These are phyloP conservation scores for Debaryomycetaceae sp. DNA, from an alignment of 1,139 yeast species.

Conservation along the genomic window DNA sequence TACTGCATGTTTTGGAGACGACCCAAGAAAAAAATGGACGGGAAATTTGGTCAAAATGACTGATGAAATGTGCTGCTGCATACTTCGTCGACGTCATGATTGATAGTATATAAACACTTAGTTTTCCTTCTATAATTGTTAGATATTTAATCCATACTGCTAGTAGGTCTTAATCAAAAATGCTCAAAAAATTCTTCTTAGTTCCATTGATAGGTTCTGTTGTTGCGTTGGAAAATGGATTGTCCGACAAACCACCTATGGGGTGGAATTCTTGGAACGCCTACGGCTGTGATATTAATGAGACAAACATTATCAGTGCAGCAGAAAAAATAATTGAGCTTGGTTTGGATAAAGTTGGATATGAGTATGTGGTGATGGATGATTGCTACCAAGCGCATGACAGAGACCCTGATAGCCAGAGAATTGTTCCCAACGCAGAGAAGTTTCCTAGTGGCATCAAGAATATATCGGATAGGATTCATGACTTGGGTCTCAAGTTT, in stretches of 20 bases:
- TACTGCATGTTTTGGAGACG: too few relatives aligned
- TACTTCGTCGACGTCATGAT: too few relatives aligned
- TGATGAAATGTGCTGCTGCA: too few relatives aligned
- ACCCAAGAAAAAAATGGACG: too few relatives aligned
- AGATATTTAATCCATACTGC: too few relatives aligned
- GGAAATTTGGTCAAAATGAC: too few relatives aligned
- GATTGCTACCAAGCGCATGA: slow-evolving; percentile 19
- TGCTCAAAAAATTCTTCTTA: too few relatives aligned
- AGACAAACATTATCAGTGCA: slow-evolving; percentile 13
- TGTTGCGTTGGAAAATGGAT: slow-evolving; percentile 8
- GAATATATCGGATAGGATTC: slow-evolving; percentile 16
- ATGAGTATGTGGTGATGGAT: slow-evolving; percentile 22
- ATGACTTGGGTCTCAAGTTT: slow-evolving; percentile 17
- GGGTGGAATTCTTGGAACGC: slow-evolving; percentile 28
- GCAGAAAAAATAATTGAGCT: slow-evolving; percentile 15
- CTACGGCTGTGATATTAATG: slow-evolving; percentile 21
- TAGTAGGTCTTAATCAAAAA: too few relatives aligned
- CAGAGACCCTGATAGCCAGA: slow-evolving; percentile 5
- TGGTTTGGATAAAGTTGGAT: slow-evolving; percentile 20
- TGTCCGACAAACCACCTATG: slow-evolving; percentile 20
- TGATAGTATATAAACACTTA: not conserved
- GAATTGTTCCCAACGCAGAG: slow-evolving; percentile 10
- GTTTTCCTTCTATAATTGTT: too few relatives aligned
- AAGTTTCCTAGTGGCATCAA: slow-evolving; percentile 24
- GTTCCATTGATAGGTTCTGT: too few relatives aligned